These are phyloP conservation scores for Cadophora gregata DNA, from an alignment of 2,329 filamentous ascomycete genomes.

Conservation along the genomic window DNA sequence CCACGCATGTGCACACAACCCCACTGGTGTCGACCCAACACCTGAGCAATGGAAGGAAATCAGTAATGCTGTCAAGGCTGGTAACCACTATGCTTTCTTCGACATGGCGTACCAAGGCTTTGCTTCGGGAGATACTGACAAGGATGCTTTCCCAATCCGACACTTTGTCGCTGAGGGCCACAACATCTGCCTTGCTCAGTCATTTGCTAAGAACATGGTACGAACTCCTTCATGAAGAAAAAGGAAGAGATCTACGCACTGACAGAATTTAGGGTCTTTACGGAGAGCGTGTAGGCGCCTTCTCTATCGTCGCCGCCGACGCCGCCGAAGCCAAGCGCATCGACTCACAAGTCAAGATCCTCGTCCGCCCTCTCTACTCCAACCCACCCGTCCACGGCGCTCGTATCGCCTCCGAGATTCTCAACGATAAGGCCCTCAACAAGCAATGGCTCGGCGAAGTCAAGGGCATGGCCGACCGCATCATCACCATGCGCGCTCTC, in stretches of 20 bases:
- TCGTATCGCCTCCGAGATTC: constrained; percentile 89
- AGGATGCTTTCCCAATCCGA: constrained; percentile 91
- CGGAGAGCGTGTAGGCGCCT: constrained; percentile 96
- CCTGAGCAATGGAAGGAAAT: constrained; percentile 92
- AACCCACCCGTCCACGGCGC: constrained; percentile 98
- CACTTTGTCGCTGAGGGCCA: constrained; percentile 94
- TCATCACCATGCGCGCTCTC: constrained; percentile 96
- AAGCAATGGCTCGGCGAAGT: constrained; percentile 95
- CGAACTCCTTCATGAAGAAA: constrained; percentile 32
- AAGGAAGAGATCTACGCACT: constrained; percentile 28
- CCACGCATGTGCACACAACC: constrained; percentile 98
- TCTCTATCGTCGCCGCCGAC: constrained; percentile 87
- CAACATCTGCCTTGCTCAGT: constrained; percentile 86
- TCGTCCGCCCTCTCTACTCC: constrained; percentile 96
- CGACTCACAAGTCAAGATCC: constrained; percentile 97
- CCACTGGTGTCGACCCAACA: constrained; percentile 93
- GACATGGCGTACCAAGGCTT: constrained; percentile 99
- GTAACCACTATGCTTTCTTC: constrained; percentile 94
- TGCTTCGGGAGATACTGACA: constrained; percentile 87
- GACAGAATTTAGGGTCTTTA: constrained; percentile 77
- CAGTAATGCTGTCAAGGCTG: constrained; percentile 82
- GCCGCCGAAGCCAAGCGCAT: constrained; percentile 93
- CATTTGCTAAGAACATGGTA: constrained; percentile 99
- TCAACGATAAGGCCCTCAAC: constrained; percentile 85
- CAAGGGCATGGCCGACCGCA: constrained; percentile 98